A percentile compares a stretch with the other conserved stretches of the same genome.
phyloP scores from a whole-genome alignment of 2,329 filamentous ascomycete species.

The Rutstroemia sp. region DNA sequence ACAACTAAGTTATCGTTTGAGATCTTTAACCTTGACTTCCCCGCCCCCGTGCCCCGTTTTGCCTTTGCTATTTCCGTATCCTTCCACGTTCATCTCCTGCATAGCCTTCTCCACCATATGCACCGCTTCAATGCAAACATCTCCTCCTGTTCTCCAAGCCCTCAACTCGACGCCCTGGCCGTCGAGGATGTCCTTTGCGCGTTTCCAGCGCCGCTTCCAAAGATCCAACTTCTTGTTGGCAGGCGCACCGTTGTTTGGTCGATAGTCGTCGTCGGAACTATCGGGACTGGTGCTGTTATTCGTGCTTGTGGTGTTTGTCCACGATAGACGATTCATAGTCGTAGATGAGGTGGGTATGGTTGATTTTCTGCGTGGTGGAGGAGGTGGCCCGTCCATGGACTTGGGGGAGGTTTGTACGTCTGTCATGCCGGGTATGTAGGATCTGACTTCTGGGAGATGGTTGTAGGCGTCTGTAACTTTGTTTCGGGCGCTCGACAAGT shows the following conservation, averaged over 20 bases:
- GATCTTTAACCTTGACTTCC: constrained; percentile 29
- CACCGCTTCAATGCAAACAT: constrained; percentile 60
- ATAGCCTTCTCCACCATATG: constrained; percentile 53
- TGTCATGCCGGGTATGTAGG: constrained; percentile 21
- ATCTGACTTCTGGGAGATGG: constrained; percentile 26
- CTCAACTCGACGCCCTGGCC: constrained; percentile 59
- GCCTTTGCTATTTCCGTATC: constrained; percentile 24
- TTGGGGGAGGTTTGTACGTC: background rate
- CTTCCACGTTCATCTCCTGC: constrained; percentile 35
- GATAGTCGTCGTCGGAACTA: constrained; percentile 24
- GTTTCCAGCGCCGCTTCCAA: constrained; percentile 61
- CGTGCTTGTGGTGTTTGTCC: background rate
- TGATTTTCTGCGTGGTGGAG: constrained; percentile 18
- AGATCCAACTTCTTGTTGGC: constrained; percentile 63
- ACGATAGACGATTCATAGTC: constrained; percentile 12
- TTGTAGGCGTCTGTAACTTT: constrained; percentile 28
- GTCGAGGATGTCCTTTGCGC: constrained; percentile 57
- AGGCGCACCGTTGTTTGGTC: constrained; percentile 14
- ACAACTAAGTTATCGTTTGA: constrained; percentile 16
- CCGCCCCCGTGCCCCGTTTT: constrained; percentile 27
- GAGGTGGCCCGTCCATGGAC: constrained; percentile 14
- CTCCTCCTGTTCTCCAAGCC: constrained; percentile 65
- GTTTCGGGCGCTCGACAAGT: constrained; percentile 24
- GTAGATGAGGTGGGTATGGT: constrained; percentile 4
- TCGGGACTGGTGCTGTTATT: constrained; percentile 18